Evolutionary conservation across 2,329 filamentous ascomycete species (phyloP).

Genomic region (Catunica adiposa): DNA sequence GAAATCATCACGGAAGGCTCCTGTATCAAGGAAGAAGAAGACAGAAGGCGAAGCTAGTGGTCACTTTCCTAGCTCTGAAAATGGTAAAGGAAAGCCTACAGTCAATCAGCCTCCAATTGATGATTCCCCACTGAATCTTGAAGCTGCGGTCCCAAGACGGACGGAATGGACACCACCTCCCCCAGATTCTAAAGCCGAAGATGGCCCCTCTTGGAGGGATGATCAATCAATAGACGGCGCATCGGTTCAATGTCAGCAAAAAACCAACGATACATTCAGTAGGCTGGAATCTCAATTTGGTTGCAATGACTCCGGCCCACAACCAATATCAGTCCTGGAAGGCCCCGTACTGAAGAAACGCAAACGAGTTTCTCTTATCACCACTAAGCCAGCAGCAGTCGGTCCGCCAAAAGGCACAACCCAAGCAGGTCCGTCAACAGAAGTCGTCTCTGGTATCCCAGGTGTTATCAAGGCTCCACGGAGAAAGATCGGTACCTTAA

Average conservation of each 20-base stretch:
- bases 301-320: not conserved
- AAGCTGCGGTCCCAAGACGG: slow-evolving; percentile 6
- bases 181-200: not conserved
- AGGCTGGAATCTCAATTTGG: not conserved
- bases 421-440: not conserved
- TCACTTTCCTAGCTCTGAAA: not conserved
- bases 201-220: not conserved
- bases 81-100: not conserved
- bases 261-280: not conserved
- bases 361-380: not conserved
- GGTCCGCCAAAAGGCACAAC: too few relatives aligned
- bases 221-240: not conserved
- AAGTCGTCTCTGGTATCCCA: not conserved
- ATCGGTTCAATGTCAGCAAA: not conserved
- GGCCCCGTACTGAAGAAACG: not conserved
- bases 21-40: slow-evolving; percentile 2
- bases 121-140: slow-evolving; percentile 9
- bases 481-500: slow-evolving; percentile 11
- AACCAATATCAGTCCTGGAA: not conserved
- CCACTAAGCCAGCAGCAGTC: not conserved
- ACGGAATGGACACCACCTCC: slow-evolving; percentile 9
- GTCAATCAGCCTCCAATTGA: not conserved
- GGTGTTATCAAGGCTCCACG: slow-evolving; percentile 10
- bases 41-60: not conserved
- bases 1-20: slow-evolving; percentile 5